Evolutionary conservation across 169 alveolate species (phyloP), one percentile per base, ranked within the genome.

Genomic region (Hammondia hammondi): DNA sequence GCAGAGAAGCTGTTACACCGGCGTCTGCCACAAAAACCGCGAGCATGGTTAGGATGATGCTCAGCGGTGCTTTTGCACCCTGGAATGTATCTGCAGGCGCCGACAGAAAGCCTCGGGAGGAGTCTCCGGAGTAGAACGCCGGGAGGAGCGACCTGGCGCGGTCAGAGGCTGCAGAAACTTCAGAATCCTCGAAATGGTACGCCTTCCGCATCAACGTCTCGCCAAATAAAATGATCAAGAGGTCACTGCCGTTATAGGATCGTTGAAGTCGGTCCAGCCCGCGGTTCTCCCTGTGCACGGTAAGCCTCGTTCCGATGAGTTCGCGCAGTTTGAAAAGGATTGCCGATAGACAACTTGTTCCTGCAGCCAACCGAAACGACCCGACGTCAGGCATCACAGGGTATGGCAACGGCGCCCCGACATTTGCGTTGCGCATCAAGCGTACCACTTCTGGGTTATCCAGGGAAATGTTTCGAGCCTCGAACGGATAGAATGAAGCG

Each of bases 291-390:
- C 32, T 29, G 43, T 24, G 87, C 48, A 39, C 87, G 29, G 14
- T 6, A 17, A 77, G 48, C 87, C 32, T 77, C 48, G 48, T 77
- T 32, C 32, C 52, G 48, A 77, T 77, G 24, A 77, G 27, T 21
- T 77, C 87, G 87, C 48, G 87, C 21, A 77, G 48, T 32, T n/a
- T 77, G 87, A 14, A 77, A 46, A 77, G 87, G 48, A 77, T 39
- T 37, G 87, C 87, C 24, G 87, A 24, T 46, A 77, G 17, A 24
- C 56, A 9, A 12, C 48, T 39, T 7, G 27, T 77, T 32, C 87
- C 48, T 24, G 48, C 87, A 43, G 87, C 24, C 87, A 77, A 19
- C 45, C 87, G 87, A 19, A 77, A 21, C 24, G 27, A 1, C 24
- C 87, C 87, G 29, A 39, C 7, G 24, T 32, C 87, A 32, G 43